phyloP scores from a whole-genome alignment of 2,329 filamentous ascomycete species.

The Allantophomopsis lycopodina region DNA sequence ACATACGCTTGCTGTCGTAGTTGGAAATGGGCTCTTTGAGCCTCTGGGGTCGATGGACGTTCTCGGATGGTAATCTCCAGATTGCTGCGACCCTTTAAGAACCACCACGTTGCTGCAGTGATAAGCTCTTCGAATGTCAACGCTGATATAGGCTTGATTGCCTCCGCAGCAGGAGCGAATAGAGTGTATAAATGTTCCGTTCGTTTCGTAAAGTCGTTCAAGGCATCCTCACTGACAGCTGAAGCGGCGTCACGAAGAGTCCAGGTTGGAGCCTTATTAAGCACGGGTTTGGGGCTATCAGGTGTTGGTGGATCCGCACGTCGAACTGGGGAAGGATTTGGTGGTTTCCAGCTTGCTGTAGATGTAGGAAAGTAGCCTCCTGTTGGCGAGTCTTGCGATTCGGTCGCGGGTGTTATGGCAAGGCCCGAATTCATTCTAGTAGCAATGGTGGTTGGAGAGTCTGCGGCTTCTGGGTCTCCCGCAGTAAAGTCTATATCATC shows the following conservation, averaged over 20 bases:
- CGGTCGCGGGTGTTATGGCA: too few relatives aligned
- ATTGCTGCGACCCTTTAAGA: slow-evolving; percentile 64
- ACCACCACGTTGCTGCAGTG: slow-evolving; percentile 77
- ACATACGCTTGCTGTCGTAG: slow-evolving; percentile 66
- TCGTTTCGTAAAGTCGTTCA: slow-evolving; percentile 55
- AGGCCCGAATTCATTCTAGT: slow-evolving; percentile 2
- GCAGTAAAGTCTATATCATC: slow-evolving; percentile 4
- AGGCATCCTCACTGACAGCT: slow-evolving; percentile 41
- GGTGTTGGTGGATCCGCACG: too few relatives aligned
- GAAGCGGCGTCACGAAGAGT: slow-evolving; percentile 11
- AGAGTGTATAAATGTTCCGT: slow-evolving; percentile 63
- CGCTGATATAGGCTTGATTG: slow-evolving; percentile 48
- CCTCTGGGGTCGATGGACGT: slow-evolving; percentile 38
- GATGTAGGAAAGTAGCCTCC: too few relatives aligned
- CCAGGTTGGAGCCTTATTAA: slow-evolving; percentile 4
- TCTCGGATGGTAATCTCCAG: slow-evolving; percentile 61
- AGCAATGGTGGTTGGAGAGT: slow-evolving; percentile 1
- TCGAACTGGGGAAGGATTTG: too few relatives aligned
- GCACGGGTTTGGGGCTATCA: not conserved
- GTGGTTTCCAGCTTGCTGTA: too few relatives aligned
- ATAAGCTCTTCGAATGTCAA: slow-evolving; percentile 55
- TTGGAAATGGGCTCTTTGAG: slow-evolving; percentile 37
- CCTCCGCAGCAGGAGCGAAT: slow-evolving; percentile 67
- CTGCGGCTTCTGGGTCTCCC: slow-evolving; percentile 2
- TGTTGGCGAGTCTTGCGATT: too few relatives aligned